Base-by-base conservation (phyloP, 768 basidiomycete genomes). In the Phaeotremella skinneri region DNA sequence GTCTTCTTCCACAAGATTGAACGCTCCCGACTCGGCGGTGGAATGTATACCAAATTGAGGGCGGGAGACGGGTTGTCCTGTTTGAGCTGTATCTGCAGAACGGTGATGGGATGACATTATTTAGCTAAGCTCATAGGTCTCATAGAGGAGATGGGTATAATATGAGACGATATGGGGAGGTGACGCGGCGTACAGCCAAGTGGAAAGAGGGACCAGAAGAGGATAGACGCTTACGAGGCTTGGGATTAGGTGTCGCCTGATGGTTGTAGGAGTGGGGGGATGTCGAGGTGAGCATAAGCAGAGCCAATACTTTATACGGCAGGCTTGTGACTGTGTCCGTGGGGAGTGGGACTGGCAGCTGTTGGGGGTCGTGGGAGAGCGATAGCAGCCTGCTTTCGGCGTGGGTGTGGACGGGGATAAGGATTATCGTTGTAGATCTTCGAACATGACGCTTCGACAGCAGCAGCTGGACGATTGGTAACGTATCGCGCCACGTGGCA, bases 141-240 rank as follows among this genome's bases (percentile, higher is more conserved):
- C n/a, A n/a, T n/a, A n/a, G n/a, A n/a, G n/a, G n/a, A n/a, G n/a
- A n/a, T n/a, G n/a, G n/a, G n/a, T n/a, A n/a, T n/a, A n/a, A n/a
- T n/a, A n/a, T n/a, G n/a, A n/a, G n/a, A n/a, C 34, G 17, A 37
- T 37, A 17, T 7, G 17, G 34, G 17, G 17, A 37, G 34, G 9
- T 37, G 34, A 37, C 34, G 34, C 34, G 34, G 34, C 34, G n/a
- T n/a, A n/a, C n/a, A n/a, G n/a, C n/a, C n/a, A n/a, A n/a, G n/a
- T n/a, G n/a, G 37, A 9, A n/a, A 39, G 37, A 39, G 37, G 9
- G 37, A 9, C n/a, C 37, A 39, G n/a, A 45, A 21, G 23, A 45
- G 43, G 43, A 45, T 13, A 20, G 43, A 45, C 43, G 43, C 43
- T 45, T 45, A 45, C 43, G 43, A 23, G 11, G 43, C 43, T 45